phyloP scores from a whole-genome alignment of 257 asterid species.

The Hygrophila difformis region DNA sequence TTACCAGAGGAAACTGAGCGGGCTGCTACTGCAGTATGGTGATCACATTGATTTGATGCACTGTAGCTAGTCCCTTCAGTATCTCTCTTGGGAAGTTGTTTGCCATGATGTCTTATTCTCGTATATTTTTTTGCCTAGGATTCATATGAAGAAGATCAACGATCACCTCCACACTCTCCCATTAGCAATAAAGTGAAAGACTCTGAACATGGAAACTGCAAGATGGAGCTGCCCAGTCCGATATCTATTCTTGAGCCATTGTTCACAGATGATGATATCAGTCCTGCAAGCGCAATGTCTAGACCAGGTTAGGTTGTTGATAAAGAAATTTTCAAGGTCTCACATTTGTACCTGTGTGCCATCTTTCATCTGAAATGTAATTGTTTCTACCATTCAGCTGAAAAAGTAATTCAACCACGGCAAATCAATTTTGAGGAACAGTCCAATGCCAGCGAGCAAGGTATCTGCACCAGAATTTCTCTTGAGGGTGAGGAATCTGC shows the following conservation, averaged over 20 bases:
- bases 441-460: slow-evolving; percentile 35
- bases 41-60: slow-evolving; percentile 4
- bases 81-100: slow-evolving; percentile 4
- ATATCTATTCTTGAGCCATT: slow-evolving; percentile 83
- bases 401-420: slow-evolving; percentile 56
- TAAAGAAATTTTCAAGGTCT: slow-evolving; percentile 4
- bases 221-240: slow-evolving; percentile 78
- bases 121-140: slow-evolving; percentile 22
- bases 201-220: slow-evolving; percentile 30
- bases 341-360: slow-evolving; percentile 3
- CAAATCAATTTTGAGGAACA: slow-evolving; percentile 63
- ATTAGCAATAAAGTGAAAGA: slow-evolving; percentile 34
- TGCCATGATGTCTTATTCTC: slow-evolving; percentile 7
- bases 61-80: slow-evolving; percentile 3
- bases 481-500: slow-evolving; percentile 84
- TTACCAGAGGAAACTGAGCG: not conserved
- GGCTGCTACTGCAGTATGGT: not conserved
- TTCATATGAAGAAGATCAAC: slow-evolving; percentile 30
- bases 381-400: slow-evolving; percentile 35
- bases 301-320: slow-evolving; percentile 47
- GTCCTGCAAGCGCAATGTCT: slow-evolving; percentile 60
- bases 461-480: slow-evolving; percentile 40
- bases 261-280: slow-evolving; percentile 64
- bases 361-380: slow-evolving; percentile 14
- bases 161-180: slow-evolving; percentile 32